phyloP scores from a whole-genome alignment of 2,329 filamentous ascomycete genomes.

The Xylaria sp. region DNA sequence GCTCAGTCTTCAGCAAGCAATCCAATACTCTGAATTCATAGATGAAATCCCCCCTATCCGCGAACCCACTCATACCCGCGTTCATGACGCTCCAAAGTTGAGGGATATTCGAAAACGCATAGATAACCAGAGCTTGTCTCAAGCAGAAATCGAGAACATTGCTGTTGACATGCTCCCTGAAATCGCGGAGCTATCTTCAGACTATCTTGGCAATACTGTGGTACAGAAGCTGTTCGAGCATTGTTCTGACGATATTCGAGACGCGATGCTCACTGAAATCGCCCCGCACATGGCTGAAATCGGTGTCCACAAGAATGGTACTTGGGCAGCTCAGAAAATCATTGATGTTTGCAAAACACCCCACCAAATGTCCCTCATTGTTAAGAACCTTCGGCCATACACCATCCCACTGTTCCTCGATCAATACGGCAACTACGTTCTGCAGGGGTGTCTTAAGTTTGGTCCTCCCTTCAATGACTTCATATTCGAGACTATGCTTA shows the following conservation, averaged over 20 bases:
- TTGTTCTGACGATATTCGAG: constrained; percentile 89
- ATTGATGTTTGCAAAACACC: constrained; percentile 94
- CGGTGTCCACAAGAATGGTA: constrained; percentile 98
- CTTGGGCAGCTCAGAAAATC: constrained; percentile 99
- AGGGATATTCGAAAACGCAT: constrained; percentile 97
- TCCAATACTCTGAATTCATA: constrained; percentile 76
- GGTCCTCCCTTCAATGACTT: constrained; percentile 90
- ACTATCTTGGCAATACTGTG: constrained; percentile 99
- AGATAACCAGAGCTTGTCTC: constrained; percentile 89
- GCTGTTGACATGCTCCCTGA: constrained; percentile 95
- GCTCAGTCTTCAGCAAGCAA: constrained; percentile 78
- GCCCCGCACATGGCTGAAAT: constrained; percentile 94
- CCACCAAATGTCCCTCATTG: constrained; percentile 84
- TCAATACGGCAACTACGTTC: constrained; percentile 98
- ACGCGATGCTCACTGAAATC: constrained; percentile 90
- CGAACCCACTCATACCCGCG: constrained; percentile 87
- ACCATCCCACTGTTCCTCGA: constrained; percentile 93
- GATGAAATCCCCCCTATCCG: constrained; percentile 89
- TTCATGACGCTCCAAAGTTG: constrained; percentile 93
- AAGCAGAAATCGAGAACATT: constrained; percentile 90
- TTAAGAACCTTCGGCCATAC: constrained; percentile 85
- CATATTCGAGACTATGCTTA: constrained; percentile 98
- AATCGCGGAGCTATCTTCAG: constrained; percentile 92
- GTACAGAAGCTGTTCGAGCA: constrained; percentile 98
- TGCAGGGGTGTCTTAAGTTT: constrained; percentile 96